Evolutionary conservation across 2,329 filamentous ascomycete species (phyloP), one percentile per base, ranked within the genome.

Genomic region (Alternaria novae-zelandiae): DNA sequence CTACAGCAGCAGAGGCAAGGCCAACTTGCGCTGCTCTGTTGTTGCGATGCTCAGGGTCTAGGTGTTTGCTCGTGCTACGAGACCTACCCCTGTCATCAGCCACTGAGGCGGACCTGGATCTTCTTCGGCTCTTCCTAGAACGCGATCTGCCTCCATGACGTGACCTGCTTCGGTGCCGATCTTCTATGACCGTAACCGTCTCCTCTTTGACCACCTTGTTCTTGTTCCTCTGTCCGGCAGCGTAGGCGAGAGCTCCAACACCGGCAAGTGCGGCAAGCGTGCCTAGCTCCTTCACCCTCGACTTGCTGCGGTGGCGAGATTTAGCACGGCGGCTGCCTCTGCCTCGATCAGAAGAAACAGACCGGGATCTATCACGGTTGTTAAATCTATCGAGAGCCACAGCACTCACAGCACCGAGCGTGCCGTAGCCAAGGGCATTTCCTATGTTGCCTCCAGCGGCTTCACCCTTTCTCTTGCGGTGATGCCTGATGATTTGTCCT

Each of bases 1-100:
- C 88, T 9, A 87, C 86, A 8, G 88, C 87, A 62, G 88, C 88
- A 67, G 85, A 87, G 21, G 87, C 88, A 56, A 89, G 80, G 65
- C 88, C 88, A 57, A 87, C 88, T 72, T 88, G 85, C 13, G 87
- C 88, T 68, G 88, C 87, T 62, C 86, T 84, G 55, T 85, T 84
- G 65, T 87, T 88, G 61, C 87, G 84, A 69, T 88, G 86, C 62
- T 84, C 77, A 2, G 83, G 81, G 59, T 83, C 79, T 32, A 76
- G 73, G 68, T 81, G 75, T 66, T 74, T 79, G 71, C 74, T 84
- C 43, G 82, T 77, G 65, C 83, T 85, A 50, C 83, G 81, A 50
- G 78, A 80, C 57, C 74, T 70, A 43, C 65, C 68, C 30, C 74
- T 69, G 47, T 68, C 64, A 56, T 70, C 66, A 41, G 74, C 68